Conservation (phyloP, 2,329 filamentous ascomycete genomes). For the Podosphaera aphanis region DNA sequence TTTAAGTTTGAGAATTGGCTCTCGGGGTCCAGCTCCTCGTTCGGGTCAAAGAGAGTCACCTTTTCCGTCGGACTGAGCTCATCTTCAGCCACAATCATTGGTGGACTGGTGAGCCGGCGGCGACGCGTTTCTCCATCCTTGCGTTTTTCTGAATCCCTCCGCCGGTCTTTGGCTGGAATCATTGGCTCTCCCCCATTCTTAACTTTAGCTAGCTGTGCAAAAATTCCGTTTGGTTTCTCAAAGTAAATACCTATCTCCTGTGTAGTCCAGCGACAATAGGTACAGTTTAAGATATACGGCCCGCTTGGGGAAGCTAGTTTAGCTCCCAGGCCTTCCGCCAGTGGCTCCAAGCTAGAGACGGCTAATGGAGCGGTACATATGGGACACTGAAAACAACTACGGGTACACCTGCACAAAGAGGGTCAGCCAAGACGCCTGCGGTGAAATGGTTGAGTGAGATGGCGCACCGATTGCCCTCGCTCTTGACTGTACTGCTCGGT, state of each 20-base stretch:
- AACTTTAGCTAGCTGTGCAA: constrained; percentile 51
- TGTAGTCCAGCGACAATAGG: constrained; percentile 83
- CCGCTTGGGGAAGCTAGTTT: constrained; percentile 21
- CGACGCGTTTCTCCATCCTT: too few relatives aligned
- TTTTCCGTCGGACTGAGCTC: constrained; percentile 18
- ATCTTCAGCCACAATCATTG: constrained; percentile 13
- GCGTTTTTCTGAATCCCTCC: constrained; percentile 12
- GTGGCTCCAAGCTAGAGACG: constrained; percentile 43
- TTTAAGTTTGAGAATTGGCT: constrained; percentile 53
- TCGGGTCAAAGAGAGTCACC: constrained; percentile 10
- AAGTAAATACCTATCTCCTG: constrained; percentile 77
- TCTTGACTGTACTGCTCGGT: constrained; percentile 74
- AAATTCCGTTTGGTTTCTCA: constrained; percentile 69
- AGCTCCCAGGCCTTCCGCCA: constrained; percentile 13
- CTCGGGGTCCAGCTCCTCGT: constrained; percentile 30
- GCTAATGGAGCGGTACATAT: constrained; percentile 62
- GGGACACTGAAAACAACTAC: constrained; percentile 90
- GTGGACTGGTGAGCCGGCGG: constrained; percentile 7
- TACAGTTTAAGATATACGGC: constrained; percentile 62
- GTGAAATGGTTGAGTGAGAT: not conserved
- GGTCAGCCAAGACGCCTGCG: constrained; percentile 1
- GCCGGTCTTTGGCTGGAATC: constrained; percentile 23
- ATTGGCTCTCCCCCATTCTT: constrained; percentile 33
- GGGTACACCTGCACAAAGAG: constrained; percentile 41
- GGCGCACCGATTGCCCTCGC: constrained; percentile 68